These are phyloP conservation scores for Plasmodium blacklocki DNA, from an alignment of 169 alveolate genomes.

Conservation along the genomic window DNA sequence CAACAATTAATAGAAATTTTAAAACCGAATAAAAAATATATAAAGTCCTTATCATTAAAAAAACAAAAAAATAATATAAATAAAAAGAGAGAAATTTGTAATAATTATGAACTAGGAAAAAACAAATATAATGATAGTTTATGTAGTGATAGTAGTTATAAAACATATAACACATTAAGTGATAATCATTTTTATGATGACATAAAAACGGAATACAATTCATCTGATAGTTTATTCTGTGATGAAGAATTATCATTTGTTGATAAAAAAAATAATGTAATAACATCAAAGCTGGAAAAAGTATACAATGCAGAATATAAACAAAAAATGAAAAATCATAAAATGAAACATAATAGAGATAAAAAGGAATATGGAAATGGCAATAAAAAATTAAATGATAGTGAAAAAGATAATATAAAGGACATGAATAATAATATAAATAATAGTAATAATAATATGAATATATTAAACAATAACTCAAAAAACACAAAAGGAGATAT, in stretches of 20 bases:
- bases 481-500: not conserved
- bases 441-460: not conserved
- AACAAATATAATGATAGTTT: conserved; percentile 14
- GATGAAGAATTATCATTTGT: conserved; percentile 29
- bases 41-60: conserved; percentile 28
- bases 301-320: conserved; percentile 11
- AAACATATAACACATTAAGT: conserved; percentile 59
- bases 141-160: conserved; percentile 31
- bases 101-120: not conserved
- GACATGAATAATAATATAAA: not conserved
- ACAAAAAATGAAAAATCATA: too few relatives aligned
- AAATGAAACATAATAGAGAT: not conserved
- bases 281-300: conserved; percentile 11
- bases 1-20: conserved; percentile 73
- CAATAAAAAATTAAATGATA: not conserved
- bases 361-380: not conserved
- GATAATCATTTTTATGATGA: conserved; percentile 70
- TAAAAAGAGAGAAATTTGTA: not conserved
- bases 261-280: conserved; percentile 20
- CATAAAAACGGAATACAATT: conserved; percentile 44
- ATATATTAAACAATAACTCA: not conserved
- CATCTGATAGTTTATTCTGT: conserved; percentile 71
- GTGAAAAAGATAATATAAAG: not conserved
- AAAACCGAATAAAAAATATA: conserved; percentile 53
- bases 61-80: conserved; percentile 31